Evolutionary conservation across 805 yeast species (phyloP), one percentile per base, ranked within the genome.

Genomic region (Candida argentea): DNA sequence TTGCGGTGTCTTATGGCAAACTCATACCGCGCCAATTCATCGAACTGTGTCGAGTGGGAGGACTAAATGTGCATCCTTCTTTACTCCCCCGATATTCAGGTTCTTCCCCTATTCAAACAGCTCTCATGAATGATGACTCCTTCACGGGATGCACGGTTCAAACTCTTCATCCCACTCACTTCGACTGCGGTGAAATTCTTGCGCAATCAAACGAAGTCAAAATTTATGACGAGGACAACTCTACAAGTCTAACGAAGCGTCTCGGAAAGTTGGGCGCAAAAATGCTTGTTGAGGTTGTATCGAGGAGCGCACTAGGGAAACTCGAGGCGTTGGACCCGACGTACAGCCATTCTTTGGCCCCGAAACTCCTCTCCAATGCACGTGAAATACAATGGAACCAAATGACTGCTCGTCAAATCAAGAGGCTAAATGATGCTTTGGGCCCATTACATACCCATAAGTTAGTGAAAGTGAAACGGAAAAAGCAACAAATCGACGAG

Each of bases 1-100:
- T 91, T n/a, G 96, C 97, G 0, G 96, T 86, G 1, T 85, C 96
- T 0, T 91, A 75, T 49, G 98, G 97, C 0, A 64, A 65, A 28
- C 57, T 89, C 25, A 85, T 91, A 4, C 96, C 97, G 0, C 55
- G 53, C 0, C 33, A 48, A 2, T 72, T 85, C 37, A 50, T 91
- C 2, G 27, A 44, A 0, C 27, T 48, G 0, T 54, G 76, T 13
- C 48, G 50, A 8, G 72, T 50, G 43, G 85, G 87, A 4, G 93
- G 96, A 0, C 46, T 91, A 16, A 91, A 91, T 46, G 85, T 91
- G 1, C 98, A 91, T 48, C 98, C 98, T 0, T 85, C 95, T 0
- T 48, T 86, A 5, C 62, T 91, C 6, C 98, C 98, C 0, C 57
- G 55, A 25, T 73, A 82, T 40, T 70, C 85, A 3, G 98, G 98